A percentile compares a stretch with the other conserved stretches of the same genome.
phyloP scores from a whole-genome alignment of 345 rosid genomes.

The Lumnitzera racemosa region DNA sequence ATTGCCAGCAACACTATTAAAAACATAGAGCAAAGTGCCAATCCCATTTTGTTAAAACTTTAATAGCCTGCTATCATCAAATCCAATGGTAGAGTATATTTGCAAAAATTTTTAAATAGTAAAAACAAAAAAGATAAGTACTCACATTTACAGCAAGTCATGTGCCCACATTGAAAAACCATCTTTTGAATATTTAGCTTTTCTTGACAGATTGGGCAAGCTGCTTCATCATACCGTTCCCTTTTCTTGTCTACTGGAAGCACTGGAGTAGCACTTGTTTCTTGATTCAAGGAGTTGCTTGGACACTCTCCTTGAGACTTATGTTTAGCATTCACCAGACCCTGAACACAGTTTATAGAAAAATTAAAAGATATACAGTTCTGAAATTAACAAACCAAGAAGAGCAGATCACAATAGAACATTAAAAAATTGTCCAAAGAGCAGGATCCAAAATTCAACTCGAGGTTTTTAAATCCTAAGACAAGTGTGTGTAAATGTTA shows the following conservation, averaged over 20 bases:
- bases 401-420: too few relatives aligned
- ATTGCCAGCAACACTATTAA: too few relatives aligned
- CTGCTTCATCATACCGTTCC: slow-evolving; percentile 42
- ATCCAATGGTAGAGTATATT: too few relatives aligned
- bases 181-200: slow-evolving; percentile 66
- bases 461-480: too few relatives aligned
- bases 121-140: neutral
- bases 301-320: slow-evolving; percentile 34
- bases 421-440: too few relatives aligned
- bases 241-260: slow-evolving; percentile 28
- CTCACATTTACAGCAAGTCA: slow-evolving; percentile 90
- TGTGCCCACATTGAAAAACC: slow-evolving; percentile 95
- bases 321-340: slow-evolving; percentile 62
- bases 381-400: neutral
- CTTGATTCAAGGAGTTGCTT: slow-evolving; percentile 34
- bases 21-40: too few relatives aligned
- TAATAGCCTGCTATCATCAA: too few relatives aligned
- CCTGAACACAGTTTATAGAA: slow-evolving; percentile 36
- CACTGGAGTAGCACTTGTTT: slow-evolving; percentile 14
- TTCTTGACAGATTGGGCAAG: slow-evolving; percentile 93
- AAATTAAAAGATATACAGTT: too few relatives aligned
- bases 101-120: too few relatives aligned
- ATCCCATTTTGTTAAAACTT: too few relatives aligned
- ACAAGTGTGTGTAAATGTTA: too few relatives aligned
- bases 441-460: too few relatives aligned